Evolutionary conservation across 176 grass and related monocot species (phyloP).

Genomic region (Eragrostis nindensis): DNA sequence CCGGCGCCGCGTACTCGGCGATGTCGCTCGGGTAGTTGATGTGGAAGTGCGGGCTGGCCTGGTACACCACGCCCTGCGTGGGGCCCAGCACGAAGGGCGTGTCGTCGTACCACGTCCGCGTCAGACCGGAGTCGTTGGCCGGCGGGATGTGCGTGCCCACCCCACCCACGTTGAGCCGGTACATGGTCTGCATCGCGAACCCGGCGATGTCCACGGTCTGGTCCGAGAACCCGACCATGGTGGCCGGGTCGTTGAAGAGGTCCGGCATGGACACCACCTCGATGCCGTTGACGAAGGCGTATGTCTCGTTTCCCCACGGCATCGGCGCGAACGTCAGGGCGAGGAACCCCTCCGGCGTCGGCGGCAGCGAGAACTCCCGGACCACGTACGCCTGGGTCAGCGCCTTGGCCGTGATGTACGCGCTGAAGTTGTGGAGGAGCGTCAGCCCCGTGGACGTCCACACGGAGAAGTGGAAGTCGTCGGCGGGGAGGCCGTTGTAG

Average conservation of each 20-base stretch:
- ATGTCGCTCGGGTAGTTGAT: slow-evolving; percentile 49
- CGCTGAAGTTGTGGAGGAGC: slow-evolving; percentile 84
- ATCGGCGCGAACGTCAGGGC: slow-evolving; percentile 62
- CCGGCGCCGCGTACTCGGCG: slow-evolving; percentile 62
- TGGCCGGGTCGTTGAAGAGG: slow-evolving; percentile 58
- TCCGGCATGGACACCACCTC: slow-evolving; percentile 82
- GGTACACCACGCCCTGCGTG: slow-evolving; percentile 44
- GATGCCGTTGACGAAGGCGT: slow-evolving; percentile 83
- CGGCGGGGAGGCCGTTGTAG: slow-evolving; percentile 58
- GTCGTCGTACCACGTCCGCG: slow-evolving; percentile 77
- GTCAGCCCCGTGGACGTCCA: slow-evolving; percentile 52
- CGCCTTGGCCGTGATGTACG: slow-evolving; percentile 61
- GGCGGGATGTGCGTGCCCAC: slow-evolving; percentile 49
- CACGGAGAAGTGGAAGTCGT: slow-evolving; percentile 69
- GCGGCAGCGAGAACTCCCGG: slow-evolving; percentile 71
- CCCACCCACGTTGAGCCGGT: slow-evolving; percentile 78
- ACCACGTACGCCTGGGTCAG: slow-evolving; percentile 67
- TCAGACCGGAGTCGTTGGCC: slow-evolving; percentile 68
- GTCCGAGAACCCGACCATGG: slow-evolving; percentile 69
- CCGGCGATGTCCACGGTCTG: slow-evolving; percentile 59
- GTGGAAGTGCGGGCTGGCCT: slow-evolving; percentile 43
- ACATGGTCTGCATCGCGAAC: slow-evolving; percentile 68
- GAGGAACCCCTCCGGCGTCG: slow-evolving; percentile 47
- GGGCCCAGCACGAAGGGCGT: slow-evolving; percentile 64
- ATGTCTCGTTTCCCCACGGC: slow-evolving; percentile 56